phyloP scores from a whole-genome alignment of 2,329 filamentous ascomycete species.

The Coniochaeta prunicola region DNA sequence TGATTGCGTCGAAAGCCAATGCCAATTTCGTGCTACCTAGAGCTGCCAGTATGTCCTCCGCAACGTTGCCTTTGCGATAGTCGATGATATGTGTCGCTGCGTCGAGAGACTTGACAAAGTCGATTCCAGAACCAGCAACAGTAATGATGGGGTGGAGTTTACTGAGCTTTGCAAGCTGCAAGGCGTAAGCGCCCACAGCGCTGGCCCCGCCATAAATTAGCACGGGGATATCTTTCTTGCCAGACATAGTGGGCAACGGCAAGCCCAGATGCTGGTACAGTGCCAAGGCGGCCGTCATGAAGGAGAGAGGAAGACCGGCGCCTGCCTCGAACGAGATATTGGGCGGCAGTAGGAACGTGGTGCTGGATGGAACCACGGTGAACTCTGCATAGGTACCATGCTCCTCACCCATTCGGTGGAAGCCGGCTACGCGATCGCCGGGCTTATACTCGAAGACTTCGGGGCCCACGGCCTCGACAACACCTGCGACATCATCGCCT shows the following conservation, averaged over 20 bases:
- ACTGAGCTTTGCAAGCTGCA: constrained; percentile 47
- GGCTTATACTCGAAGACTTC: constrained; percentile 49
- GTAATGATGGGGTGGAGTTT: constrained; percentile 57
- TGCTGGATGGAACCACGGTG: constrained; percentile 29
- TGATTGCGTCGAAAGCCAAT: constrained; percentile 7
- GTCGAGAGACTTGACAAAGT: constrained; percentile 9
- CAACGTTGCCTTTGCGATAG: constrained; percentile 10
- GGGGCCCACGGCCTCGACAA: constrained; percentile 46
- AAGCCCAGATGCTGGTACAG: constrained; percentile 28
- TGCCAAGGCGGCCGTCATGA: constrained; percentile 33
- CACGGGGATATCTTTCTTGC: constrained; percentile 18
- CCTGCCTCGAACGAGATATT: constrained; percentile 25
- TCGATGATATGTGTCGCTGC: constrained; percentile 10
- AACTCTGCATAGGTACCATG: constrained; percentile 34
- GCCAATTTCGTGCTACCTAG: constrained; percentile 6
- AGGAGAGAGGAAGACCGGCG: constrained; percentile 34
- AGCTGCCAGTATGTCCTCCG: constrained; percentile 3
- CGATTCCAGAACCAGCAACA: constrained; percentile 38
- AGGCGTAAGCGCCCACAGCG: constrained; percentile 49
- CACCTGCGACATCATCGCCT: constrained; percentile 50
- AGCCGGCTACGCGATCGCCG: constrained; percentile 50
- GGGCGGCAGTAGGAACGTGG: constrained; percentile 33
- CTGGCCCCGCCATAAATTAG: constrained; percentile 49
- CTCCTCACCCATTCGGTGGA: constrained; percentile 31
- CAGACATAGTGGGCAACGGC: constrained; percentile 25